Evolutionary conservation across 1,284 basidiomycete species (phyloP).

Genomic region (Melampsora larici-populina): DNA sequence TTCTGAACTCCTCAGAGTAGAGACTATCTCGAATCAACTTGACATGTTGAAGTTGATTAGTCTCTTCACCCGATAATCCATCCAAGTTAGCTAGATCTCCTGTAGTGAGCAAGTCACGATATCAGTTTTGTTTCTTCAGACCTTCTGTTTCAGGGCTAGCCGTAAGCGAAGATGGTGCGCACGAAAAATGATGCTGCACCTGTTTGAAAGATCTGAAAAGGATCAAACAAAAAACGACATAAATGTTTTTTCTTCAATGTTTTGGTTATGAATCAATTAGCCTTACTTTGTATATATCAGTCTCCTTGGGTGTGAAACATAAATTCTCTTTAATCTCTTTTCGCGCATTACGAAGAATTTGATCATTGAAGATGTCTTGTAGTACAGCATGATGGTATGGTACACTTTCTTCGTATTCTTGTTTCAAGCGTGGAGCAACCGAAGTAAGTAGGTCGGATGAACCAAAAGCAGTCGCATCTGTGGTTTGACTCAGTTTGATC

Average conservation of each 20-base stretch:
- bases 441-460: conserved; percentile 22
- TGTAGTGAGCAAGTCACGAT: conserved; percentile 69
- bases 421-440: conserved; percentile 20
- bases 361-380: conserved; percentile 24
- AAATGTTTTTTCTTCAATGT: too few relatives aligned
- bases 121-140: background rate
- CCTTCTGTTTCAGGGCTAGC: too few relatives aligned
- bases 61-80: conserved; percentile 72
- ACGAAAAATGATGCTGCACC: background rate
- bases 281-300: conserved; percentile 94
- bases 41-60: conserved; percentile 72
- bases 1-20: conserved; percentile 79
- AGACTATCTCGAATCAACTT: conserved; percentile 83
- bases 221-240: background rate
- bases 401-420: conserved; percentile 18
- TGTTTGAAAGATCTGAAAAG: conserved; percentile 56
- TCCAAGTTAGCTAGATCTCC: conserved; percentile 92
- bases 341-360: conserved; percentile 46
- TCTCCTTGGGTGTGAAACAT: conserved; percentile 93
- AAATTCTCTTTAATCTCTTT: conserved; percentile 68
- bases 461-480: conserved; percentile 22
- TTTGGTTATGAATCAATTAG: background rate
- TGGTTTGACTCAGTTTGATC: background rate
- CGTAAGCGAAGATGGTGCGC: background rate
- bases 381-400: conserved; percentile 38